Percentiles rank a stretch among this genome's conserved stretches.
Evolutionary conservation across 768 basidiomycete genomes (phyloP).

Genomic region (Podaxis rugospora): DNA sequence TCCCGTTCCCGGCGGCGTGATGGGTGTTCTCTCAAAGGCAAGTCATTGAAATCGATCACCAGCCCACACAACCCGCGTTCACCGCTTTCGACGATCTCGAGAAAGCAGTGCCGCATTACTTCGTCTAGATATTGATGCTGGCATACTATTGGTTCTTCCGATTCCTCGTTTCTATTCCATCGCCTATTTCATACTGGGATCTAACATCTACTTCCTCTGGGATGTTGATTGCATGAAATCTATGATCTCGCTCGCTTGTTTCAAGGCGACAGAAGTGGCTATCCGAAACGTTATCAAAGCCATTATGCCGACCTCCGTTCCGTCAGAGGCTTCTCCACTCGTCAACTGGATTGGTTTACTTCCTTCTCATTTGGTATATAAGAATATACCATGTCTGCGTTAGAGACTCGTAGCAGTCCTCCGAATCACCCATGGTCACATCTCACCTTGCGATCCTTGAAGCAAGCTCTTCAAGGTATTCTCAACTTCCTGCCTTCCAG

Average conservation of each 20-base stretch:
- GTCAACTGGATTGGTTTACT: background rate
- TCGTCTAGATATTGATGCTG: constrained; percentile 1
- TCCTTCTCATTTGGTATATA: constrained; percentile 1
- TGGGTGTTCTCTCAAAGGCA: background rate
- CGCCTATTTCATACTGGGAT: background rate
- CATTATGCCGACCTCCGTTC: constrained; percentile 1
- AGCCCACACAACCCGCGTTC: background rate
- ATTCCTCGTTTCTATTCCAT: background rate
- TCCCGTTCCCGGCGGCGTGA: constrained; percentile 3
- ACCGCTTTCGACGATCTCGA: background rate
- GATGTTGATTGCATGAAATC: background rate
- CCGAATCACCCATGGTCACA: constrained; percentile 27
- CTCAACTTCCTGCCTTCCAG: constrained; percentile 54
- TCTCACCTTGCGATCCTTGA: constrained; percentile 66
- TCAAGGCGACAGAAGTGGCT: constrained; percentile 3
- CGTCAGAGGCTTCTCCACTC: constrained; percentile 9
- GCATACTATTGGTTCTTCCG: background rate
- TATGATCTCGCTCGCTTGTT: background rate
- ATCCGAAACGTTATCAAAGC: background rate
- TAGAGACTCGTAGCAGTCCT: constrained; percentile 14
- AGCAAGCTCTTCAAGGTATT: constrained; percentile 42
- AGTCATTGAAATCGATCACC: background rate
- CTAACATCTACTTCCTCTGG: background rate
- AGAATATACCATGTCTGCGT: background rate
- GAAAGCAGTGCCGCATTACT: constrained; percentile 9